These are phyloP conservation scores for Neurospora sp. DNA, from an alignment of 495 filamentous ascomycete species.

Conservation along the genomic window DNA sequence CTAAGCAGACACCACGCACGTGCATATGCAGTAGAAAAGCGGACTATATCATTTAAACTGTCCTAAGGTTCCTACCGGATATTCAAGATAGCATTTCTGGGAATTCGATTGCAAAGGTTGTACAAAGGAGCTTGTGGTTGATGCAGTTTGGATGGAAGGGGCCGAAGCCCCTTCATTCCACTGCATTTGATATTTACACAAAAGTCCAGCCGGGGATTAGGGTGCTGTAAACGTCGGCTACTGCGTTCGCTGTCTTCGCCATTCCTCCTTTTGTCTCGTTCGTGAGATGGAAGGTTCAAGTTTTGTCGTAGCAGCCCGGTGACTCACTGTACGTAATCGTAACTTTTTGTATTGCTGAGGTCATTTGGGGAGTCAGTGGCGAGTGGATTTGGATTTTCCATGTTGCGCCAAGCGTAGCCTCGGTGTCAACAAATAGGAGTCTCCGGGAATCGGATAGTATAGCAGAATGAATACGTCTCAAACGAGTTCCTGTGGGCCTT, in stretches of 20 bases:
- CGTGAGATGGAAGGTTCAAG: not conserved
- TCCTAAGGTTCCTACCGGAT: not conserved
- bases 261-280: not conserved
- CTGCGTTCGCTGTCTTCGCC: no score
- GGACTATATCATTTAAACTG: not conserved
- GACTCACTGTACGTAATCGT: not conserved
- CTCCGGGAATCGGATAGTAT: not conserved
- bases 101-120: not conserved
- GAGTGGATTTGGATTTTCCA: not conserved
- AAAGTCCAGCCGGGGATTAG: not conserved
- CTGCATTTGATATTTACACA: not conserved
- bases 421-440: not conserved
- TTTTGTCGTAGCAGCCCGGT: not conserved
- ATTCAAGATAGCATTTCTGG: not conserved
- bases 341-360: not conserved
- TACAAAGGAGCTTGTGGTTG: not conserved
- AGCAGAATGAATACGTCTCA: not conserved
- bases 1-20: not conserved
- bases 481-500: not conserved
- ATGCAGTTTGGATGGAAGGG: not conserved
- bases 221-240: no score
- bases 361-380: not conserved
- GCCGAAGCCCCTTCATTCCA: not conserved
- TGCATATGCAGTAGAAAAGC: not conserved
- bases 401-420: not conserved